Base-by-base conservation (phyloP, 2,329 filamentous ascomycete species). In the Graphilbum ipis-grandicollis region DNA sequence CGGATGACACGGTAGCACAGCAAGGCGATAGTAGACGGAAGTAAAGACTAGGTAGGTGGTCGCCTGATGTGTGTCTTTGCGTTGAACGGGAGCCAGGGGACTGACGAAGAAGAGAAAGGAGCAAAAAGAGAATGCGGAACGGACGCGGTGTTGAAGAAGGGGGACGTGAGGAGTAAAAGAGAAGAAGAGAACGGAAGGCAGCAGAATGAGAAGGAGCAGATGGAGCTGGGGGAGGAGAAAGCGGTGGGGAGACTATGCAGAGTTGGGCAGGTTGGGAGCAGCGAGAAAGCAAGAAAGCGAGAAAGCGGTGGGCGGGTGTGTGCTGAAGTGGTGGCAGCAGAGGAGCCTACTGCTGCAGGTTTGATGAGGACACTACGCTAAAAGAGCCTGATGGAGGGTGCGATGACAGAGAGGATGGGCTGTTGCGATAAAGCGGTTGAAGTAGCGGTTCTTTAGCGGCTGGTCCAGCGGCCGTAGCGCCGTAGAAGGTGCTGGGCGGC, bases 101-200 rank as follows among this genome's bases (percentile, higher is more conserved):
- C 30, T 29, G 39, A 40, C 31, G 41, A 38, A 38, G 41, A 47
- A 42, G 46, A 52, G 43, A 41, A 44, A 43, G 47, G 25, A 41
- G 44, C 37, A 43, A 44, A 38, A 39, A 47, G 25, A 42, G 47
- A 37, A 26, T 14, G 28, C 29, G 22, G 33, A 32, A 17, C 22
- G 29, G 33, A 35, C 9, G 33, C 22, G 33, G 18, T n/a, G 26
- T 13, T 9, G 21, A 42, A 37, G 40, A 46, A 47, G 39, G 33
- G 19, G 26, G 33, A 38, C n/a, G 37, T 32, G 29, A 29, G 43
- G 40, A 38, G 40, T 41, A 42, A 45, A 25, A 30, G 22, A n/a
- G 17, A 25, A 47, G 41, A 42, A 43, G 48, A 50, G 47, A 48
- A 48, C 47, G 31, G 40, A 46, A 45, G 48, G n/a, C 47, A 53